Percentiles rank a stretch among this genome's conserved stretches.
These are phyloP conservation scores for Mortierella sp. DNA, from an alignment of 371 early-diverging fungal genomes.

Conservation along the genomic window DNA sequence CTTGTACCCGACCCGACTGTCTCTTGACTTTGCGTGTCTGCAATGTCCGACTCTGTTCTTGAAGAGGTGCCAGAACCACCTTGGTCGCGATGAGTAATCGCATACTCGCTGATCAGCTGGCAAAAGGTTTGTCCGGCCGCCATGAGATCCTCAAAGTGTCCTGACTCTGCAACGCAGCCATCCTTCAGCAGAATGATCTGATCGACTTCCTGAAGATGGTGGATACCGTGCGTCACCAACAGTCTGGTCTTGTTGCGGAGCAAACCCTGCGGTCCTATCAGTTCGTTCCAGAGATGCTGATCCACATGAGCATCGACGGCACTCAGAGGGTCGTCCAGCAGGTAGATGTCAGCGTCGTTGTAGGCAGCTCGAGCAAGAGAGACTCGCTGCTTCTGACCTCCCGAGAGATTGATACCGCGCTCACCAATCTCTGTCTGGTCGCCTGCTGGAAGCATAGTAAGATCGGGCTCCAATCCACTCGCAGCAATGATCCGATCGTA, in stretches of 20 bases:
- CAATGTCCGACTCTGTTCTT: not conserved
- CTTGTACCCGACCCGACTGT: not conserved
- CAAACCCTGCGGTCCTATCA: conserved; percentile 76
- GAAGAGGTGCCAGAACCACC: conserved; percentile 20
- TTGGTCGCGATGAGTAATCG: not conserved
- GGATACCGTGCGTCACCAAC: conserved; percentile 89
- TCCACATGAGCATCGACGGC: conserved; percentile 77
- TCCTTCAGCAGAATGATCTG: conserved; percentile 72
- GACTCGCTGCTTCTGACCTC: conserved; percentile 87
- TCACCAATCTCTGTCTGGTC: conserved; percentile 96
- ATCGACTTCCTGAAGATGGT: conserved; percentile 73
- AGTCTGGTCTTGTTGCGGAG: conserved; percentile 82
- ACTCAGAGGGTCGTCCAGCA: conserved; percentile 63
- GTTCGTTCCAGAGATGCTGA: conserved; percentile 76
- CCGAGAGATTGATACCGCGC: conserved; percentile 90
- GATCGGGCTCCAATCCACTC: conserved; percentile 82
- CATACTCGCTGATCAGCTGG: conserved; percentile 44
- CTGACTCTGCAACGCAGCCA: conserved; percentile 63
- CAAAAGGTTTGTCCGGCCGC: conserved; percentile 59
- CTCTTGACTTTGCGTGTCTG: not conserved
- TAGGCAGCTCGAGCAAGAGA: conserved; percentile 72
- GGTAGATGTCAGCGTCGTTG: conserved; percentile 67
- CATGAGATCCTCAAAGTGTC: conserved; percentile 59
- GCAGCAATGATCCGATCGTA: conserved; percentile 76
- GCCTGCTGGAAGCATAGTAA: conserved; percentile 81